Conservation (phyloP, 306 rosid species). For the Vachellia collinsii region DNA sequence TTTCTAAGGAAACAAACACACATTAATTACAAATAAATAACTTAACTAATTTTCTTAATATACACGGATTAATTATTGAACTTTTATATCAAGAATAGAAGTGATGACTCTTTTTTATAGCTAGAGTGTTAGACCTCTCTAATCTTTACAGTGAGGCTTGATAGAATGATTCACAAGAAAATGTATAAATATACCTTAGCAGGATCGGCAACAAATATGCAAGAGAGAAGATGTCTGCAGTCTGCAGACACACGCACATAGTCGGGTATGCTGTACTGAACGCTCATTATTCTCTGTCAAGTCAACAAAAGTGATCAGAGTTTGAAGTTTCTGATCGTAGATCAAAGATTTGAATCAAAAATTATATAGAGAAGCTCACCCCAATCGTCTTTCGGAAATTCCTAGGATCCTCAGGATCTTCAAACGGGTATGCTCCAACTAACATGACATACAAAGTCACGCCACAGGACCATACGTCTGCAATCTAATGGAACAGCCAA, state of each 20-base stretch:
- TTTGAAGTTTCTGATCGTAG: constrained; percentile 4
- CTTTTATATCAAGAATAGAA: no score
- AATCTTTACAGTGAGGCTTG: no score
- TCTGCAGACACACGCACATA: constrained; percentile 88
- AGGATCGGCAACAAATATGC: constrained; percentile 84
- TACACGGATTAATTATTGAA: no score
- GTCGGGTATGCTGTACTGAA: constrained; percentile 92
- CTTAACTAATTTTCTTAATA: no score
- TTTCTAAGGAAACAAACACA: no score
- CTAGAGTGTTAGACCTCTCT: no score
- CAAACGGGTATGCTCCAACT: constrained; percentile 97
- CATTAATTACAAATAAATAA: no score
- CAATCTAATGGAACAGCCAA: constrained; percentile 58
- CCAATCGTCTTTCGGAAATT: constrained; percentile 93
- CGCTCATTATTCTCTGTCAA: constrained; percentile 82
- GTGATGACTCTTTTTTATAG: no score
- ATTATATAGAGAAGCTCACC: constrained; percentile 50
- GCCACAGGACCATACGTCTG: constrained; percentile 99
- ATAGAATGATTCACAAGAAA: no score
- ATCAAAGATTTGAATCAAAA: neutral
- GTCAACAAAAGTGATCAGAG: constrained; percentile 38
- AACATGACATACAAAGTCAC: constrained; percentile 96
- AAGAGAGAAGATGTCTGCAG: constrained; percentile 79
- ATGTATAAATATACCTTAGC: constrained; percentile 55
- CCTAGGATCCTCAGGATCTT: constrained; percentile 97